Base-by-base conservation (phyloP, 441 rosid genomes). In the Corymbia citriodora region DNA sequence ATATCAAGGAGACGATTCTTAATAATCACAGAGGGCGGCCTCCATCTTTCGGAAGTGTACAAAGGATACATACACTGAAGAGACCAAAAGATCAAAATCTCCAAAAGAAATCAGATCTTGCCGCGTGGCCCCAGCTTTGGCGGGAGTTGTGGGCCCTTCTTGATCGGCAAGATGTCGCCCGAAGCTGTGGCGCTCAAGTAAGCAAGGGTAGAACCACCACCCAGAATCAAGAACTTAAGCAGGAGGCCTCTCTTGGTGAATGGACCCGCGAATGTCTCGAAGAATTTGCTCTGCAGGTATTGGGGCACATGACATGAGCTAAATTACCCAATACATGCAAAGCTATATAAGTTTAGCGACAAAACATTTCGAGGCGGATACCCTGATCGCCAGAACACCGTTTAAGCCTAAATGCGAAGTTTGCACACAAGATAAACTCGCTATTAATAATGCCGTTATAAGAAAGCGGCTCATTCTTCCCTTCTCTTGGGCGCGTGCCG, bases 181-280 rank as follows among this genome's bases (percentile, higher is more conserved):
- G 98, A 90, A 12, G 96, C 96, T 1, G 96, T 93, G 91, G 97
- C 96, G 88, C 99, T 95, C 87, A 94, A 91, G 93, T 94, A 97
- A 90, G 99, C 97, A 40, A 96, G 94, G 87, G 94, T 92, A 55
- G 99, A 95, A 90, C 99, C 99, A 40, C 99, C 99, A 90, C 97
- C 99, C 92, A 97, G 92, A 86, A 98, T 94, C 95, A 96, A 95
- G 93, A 97, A 98, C 97, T 97, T 97, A 92, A 98, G 99, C 94
- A 98, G 92, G 89, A 97, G 92, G 87, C 99, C 99, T 94, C 99
- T 97, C 96, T 97, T 97, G 92, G 99, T 96, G 94, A 98, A 97
- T 92, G 99, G 99, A 89, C 96, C 98, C 12, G 95, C 99, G 91
- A 95, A 95, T 90, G 98, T 97, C 97, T 98, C 99, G 91, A 98